phyloP scores from a whole-genome alignment of 495 filamentous ascomycete genomes.

The Aspergillus coremiiformis region DNA sequence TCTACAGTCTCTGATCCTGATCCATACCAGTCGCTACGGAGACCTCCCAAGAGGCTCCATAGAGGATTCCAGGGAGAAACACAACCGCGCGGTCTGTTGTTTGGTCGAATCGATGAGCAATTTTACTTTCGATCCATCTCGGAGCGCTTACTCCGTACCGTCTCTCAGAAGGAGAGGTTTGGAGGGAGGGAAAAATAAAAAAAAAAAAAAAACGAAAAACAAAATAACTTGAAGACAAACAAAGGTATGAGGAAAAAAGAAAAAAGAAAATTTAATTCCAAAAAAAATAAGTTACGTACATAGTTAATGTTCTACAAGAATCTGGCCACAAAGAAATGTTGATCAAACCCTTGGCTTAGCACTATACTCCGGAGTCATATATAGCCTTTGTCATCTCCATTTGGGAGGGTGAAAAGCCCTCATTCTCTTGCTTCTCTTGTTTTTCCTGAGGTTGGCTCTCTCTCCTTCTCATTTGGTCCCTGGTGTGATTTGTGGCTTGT shows the following conservation, averaged over 20 bases:
- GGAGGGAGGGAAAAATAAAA: no score
- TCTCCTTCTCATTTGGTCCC: neutral
- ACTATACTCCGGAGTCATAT: neutral
- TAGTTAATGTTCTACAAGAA: neutral
- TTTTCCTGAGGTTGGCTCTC: neutral
- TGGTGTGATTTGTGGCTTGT: no score
- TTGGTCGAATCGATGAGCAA: neutral
- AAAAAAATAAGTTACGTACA: neutral
- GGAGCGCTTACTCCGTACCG: neutral
- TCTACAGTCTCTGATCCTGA: neutral
- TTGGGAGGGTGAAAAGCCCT: neutral
- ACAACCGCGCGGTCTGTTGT: neutral
- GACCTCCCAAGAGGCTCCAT: neutral
- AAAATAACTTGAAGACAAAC: neutral
- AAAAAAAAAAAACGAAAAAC: neutral
- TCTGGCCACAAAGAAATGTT: neutral
- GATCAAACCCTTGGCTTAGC: neutral
- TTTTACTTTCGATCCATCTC: neutral
- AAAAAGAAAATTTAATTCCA: no score
- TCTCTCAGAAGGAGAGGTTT: no score
- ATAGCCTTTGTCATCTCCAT: neutral
- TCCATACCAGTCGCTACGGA: neutral
- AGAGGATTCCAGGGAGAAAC: neutral
- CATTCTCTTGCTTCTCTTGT: neutral
- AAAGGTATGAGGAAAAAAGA: neutral